Base-by-base conservation (phyloP, 305 asterid genomes). In the Ilex paraguariensis region DNA sequence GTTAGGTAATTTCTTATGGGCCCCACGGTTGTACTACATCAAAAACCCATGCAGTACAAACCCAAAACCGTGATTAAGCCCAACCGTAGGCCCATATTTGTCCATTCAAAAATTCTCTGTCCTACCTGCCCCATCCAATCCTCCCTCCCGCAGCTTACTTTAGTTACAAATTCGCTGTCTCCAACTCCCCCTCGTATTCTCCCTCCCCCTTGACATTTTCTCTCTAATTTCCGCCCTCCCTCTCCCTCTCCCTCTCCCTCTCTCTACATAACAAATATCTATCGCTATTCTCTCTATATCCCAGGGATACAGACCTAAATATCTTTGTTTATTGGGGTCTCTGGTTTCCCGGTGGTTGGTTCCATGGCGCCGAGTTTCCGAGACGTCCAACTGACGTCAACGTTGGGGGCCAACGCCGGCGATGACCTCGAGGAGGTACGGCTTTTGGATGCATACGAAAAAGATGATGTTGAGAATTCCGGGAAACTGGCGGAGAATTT, bases 311-410 rank as follows among this genome's bases (percentile, higher is more conserved):
- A 21, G 28, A 21, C 28, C 28, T 21, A 21, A 21, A 55, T 8
- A 56, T 31, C 55, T 61, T 55, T 65, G 3, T 14, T 15, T 39
- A 53, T 60, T 39, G 5, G 42, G 33, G 55, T 57, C 67, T 48
- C 39, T 60, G 62, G 63, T 63, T 15, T 28, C 42, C 63, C 36
- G 67, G 70, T 45, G 67, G 78, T 73, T 70, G 70, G 61, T 54
- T 63, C 56, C 61, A 86, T 82, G 96, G 77, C 86, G 74, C 87
- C 69, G 78, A 70, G 69, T 14, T 62, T 60, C 79, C 80, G 75
- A 74, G 84, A 65, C 84, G 75, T 88, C 72, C 95, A 94, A 84
- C 74, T 94, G 61, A 82, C 95, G 68, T 62, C 80, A 68, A 56
- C 74, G 15, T 57, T 72, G 62, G 75, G 79, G 66, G 40, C 31